Conservation (phyloP, 768 basidiomycete genomes). For the Auricularia auricula-judae region DNA sequence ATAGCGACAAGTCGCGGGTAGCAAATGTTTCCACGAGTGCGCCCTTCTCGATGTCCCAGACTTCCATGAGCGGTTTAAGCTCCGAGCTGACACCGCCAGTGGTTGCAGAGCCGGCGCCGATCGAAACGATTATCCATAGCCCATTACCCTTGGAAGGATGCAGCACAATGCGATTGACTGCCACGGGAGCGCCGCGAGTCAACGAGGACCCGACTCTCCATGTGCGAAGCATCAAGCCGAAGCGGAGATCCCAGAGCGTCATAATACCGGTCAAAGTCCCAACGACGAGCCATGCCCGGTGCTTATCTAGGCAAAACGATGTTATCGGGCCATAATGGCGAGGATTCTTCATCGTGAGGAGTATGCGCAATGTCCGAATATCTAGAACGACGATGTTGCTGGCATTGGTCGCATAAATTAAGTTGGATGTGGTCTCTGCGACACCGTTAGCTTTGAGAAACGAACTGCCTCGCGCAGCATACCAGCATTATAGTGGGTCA, state of each 20-base stretch:
- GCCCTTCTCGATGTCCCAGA: slow-evolving; percentile 87
- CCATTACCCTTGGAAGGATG: slow-evolving; percentile 85
- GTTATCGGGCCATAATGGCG: slow-evolving; percentile 81
- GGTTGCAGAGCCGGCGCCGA: slow-evolving; percentile 33
- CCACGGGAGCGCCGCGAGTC: slow-evolving; percentile 7
- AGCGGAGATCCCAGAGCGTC: slow-evolving; percentile 91
- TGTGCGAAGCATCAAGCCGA: slow-evolving; percentile 77
- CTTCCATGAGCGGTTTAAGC: slow-evolving; percentile 49
- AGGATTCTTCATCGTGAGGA: slow-evolving; percentile 75
- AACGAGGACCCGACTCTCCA: slow-evolving; percentile 58
- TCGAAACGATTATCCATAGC: slow-evolving; percentile 80
- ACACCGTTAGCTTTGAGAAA: neutral
- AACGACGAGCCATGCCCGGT: slow-evolving; percentile 77
- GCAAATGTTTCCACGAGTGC: slow-evolving; percentile 70
- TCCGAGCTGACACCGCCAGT: slow-evolving; percentile 5
- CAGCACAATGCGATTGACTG: slow-evolving; percentile 24
- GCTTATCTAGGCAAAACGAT: slow-evolving; percentile 71
- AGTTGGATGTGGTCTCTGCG: slow-evolving; percentile 63
- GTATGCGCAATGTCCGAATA: slow-evolving; percentile 68
- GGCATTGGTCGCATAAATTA: slow-evolving; percentile 79
- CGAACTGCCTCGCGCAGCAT: neutral
- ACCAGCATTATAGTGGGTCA: slow-evolving; percentile 77
- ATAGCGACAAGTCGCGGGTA: slow-evolving; percentile 25
- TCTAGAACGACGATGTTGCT: slow-evolving; percentile 69
- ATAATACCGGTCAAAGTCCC: slow-evolving; percentile 80